phyloP scores from a whole-genome alignment of 768 basidiomycete species.

The Tulasnella sp. region DNA sequence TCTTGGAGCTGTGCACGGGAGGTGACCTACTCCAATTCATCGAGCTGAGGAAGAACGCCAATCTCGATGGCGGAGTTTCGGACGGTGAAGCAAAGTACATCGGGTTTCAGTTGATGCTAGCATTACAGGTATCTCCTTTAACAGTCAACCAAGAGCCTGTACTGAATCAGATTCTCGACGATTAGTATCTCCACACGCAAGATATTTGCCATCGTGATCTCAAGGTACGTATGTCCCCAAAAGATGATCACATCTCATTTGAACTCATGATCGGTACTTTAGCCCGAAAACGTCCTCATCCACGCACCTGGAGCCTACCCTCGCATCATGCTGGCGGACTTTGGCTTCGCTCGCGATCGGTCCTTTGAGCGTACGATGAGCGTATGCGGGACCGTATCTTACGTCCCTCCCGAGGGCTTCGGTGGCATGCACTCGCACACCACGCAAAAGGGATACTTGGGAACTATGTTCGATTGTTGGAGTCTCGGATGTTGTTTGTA shows the following conservation, averaged over 20 bases:
- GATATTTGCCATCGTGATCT: conserved; percentile 15
- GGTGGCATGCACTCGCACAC: conserved; percentile 39
- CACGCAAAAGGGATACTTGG: not conserved
- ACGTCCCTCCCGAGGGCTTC: conserved; percentile 77
- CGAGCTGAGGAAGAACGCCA: not conserved
- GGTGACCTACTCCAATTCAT: conserved; percentile 16
- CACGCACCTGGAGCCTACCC: conserved; percentile 75
- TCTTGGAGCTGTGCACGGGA: conserved; percentile 18
- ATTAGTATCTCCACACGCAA: conserved; percentile 14
- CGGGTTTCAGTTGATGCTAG: conserved; percentile 18
- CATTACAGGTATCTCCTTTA: conserved; percentile 1
- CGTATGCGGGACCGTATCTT: conserved; percentile 59
- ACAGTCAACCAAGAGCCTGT: not conserved
- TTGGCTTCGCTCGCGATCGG: conserved; percentile 70
- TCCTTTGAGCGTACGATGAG: conserved; percentile 69
- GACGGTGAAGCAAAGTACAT: conserved; percentile 16
- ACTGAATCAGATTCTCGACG: not conserved
- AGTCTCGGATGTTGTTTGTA: conserved; percentile 73
- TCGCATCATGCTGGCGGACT: conserved; percentile 75
- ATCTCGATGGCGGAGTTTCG: not conserved
- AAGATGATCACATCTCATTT: not conserved
- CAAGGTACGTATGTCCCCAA: not conserved
- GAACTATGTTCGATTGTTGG: conserved; percentile 56
- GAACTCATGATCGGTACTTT: not conserved
- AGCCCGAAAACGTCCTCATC: conserved; percentile 78